Evolutionary conservation across 345 rosid genomes (phyloP), one percentile per base, ranked within the genome.

Genomic region (Limnanthes douglasii): DNA sequence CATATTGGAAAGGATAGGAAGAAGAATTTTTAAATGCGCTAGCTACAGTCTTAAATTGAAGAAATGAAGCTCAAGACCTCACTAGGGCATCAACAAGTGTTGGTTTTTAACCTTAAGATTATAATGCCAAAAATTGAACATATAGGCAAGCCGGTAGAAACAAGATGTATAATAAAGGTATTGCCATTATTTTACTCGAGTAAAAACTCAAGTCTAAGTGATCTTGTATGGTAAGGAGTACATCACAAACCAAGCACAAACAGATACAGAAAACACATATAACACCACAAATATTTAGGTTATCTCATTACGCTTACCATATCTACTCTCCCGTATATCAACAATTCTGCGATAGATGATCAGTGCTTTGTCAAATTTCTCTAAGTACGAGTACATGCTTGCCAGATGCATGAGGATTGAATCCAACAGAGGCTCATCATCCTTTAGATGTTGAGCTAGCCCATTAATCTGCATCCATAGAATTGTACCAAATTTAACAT

Each of bases 321-420:
- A 61, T 63, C 13, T 73, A 9, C 39, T 53, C 62, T 71, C 93
- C 13, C 68, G 41, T 51, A 71, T 52, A 28, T 43, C 39, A 37
- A 65, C 56, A 53, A 54, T 86, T 48, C 85, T 69, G 34, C 49
- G 57, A 55, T 86, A 57, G 26, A 45, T 26, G 15, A 51, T 58
- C 53, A 65, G 16, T 39, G 97, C 86, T 25, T 73, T 62, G 54
- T 71, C 78, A n/a, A 54, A 63, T 52, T 57, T 72, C 35, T 75
- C 85, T 61, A 82, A 31, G 16, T 65, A 48, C 25, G 86, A 69
- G 68, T 73, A 69, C 82, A 86, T 75, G 49, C 88, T 71, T 31
- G 80, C 94, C 72, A 67, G 65, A 53, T 86, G 97, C 54, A 64
- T 46, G 34, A 82, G 60, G 33, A 86, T 53, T 42, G 80, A 68